phyloP scores from a whole-genome alignment of 495 filamentous ascomycete genomes.

The Trichoderma asperelloides region DNA sequence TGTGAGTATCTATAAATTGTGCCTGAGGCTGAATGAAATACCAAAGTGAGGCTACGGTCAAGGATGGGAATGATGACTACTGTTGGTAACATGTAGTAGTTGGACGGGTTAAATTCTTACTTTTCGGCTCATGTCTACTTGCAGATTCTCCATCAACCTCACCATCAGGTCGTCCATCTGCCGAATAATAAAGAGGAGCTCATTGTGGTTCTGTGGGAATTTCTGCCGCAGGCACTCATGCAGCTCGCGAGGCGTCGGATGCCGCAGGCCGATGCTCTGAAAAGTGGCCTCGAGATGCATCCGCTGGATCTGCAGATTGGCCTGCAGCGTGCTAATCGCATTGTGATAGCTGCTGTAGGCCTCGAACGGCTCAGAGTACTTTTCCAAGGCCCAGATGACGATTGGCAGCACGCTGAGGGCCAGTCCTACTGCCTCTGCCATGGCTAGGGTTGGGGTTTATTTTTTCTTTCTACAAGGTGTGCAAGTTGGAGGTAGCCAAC shows the following conservation, averaged over 20 bases:
- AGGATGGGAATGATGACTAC: not conserved
- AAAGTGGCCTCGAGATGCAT: conserved; percentile 3
- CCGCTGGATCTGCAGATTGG: conserved; percentile 7
- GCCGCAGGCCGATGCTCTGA: conserved; percentile 1
- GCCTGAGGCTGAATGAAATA: not conserved
- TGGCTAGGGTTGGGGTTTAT: not conserved
- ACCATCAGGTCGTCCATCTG: not conserved
- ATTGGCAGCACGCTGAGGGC: conserved; percentile 1
- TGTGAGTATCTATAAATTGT: not conserved
- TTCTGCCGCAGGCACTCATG: not conserved
- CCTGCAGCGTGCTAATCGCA: not conserved
- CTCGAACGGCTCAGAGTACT: not conserved
- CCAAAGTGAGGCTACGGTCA: not conserved
- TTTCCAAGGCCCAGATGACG: not conserved
- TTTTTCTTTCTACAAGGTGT: too few species aligned
- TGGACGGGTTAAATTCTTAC: not conserved
- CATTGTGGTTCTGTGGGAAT: not conserved
- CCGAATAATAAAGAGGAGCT: not conserved
- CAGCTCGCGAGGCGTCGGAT: conserved; percentile 1
- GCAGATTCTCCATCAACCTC: not conserved
- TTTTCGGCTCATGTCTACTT: conserved; percentile 5
- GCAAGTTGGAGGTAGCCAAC: not conserved
- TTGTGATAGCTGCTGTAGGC: conserved; percentile 2
- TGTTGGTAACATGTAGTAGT: not conserved
- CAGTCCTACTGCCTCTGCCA: not conserved